Evolutionary conservation across 257 asterid genomes (phyloP).

Genomic region (Fraxinus quadrangulata): DNA sequence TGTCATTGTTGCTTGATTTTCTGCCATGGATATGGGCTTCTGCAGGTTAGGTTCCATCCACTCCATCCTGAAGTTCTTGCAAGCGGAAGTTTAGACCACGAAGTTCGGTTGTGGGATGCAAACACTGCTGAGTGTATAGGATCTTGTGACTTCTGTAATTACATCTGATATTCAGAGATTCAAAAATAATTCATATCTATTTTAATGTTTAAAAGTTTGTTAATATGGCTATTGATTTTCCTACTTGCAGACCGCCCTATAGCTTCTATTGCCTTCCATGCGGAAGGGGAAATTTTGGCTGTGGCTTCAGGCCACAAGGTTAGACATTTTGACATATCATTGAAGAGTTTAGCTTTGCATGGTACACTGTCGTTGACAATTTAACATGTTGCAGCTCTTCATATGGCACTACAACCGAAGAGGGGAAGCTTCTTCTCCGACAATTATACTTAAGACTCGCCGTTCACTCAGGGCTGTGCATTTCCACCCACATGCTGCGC

Average conservation of each 20-base stretch:
- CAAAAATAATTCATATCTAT: not conserved
- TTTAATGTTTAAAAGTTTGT: slow-evolving; percentile 13
- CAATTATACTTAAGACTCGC: slow-evolving; percentile 81
- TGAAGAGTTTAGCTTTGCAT: slow-evolving; percentile 23
- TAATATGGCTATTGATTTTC: slow-evolving; percentile 21
- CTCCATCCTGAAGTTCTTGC: slow-evolving; percentile 81
- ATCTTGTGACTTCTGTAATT: slow-evolving; percentile 89
- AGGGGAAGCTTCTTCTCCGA: slow-evolving; percentile 83
- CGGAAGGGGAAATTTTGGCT: slow-evolving; percentile 91
- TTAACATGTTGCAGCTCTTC: slow-evolving; percentile 64
- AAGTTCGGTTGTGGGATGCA: slow-evolving; percentile 95
- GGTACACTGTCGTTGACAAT: slow-evolving; percentile 32
- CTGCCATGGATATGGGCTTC: slow-evolving; percentile 31
- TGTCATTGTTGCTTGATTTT: slow-evolving; percentile 25
- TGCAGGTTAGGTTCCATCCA: slow-evolving; percentile 97
- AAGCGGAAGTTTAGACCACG: slow-evolving; percentile 98
- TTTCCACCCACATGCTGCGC: slow-evolving; percentile 96
- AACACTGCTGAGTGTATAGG: slow-evolving; percentile 86
- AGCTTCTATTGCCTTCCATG: slow-evolving; percentile 97
- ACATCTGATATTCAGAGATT: slow-evolving; percentile 26
- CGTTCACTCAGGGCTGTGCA: slow-evolving; percentile 98
- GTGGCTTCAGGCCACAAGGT: slow-evolving; percentile 99
- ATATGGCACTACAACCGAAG: slow-evolving; percentile 87
- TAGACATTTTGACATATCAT: slow-evolving; percentile 32
- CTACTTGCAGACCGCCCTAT: slow-evolving; percentile 82